Evolutionary conservation across 768 basidiomycete species (phyloP), one percentile per base, ranked within the genome.

Genomic region (Gautieria morchelliformis): DNA sequence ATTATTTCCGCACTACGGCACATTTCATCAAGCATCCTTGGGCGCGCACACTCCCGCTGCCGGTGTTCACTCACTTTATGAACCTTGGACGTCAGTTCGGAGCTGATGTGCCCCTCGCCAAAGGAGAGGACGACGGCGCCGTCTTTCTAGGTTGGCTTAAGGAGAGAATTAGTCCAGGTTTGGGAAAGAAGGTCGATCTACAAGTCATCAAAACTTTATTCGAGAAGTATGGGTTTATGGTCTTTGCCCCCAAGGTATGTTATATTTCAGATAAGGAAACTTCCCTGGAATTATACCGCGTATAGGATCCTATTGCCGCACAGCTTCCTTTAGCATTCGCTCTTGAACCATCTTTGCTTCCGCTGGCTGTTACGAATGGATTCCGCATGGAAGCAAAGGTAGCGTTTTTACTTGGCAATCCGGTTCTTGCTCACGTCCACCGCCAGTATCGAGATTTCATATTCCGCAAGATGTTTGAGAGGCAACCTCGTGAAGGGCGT

Each of bases 371-470:
- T 39, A 74, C 75, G 24, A 90, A 89, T 69, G 87, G 87, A 14
- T 89, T 90, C 67, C 71, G 71, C 40, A 85, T 90, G 85, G 87
- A 90, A 64, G 77, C 78, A 67, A 87, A 87, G 75, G 87, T 83
- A n/a, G 69, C 56, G 67, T 61, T 37, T 37, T 22, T 42, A 30
- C 45, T 32, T 11, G 19, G 27, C 45, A 35, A 59, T 30, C 54
- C 54, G 47, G 42, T 56, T 20, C 53, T 22, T 39, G 47, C 58
- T 60, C 30, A 39, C 42, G 30, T 35, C 58, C 11, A 3, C 33
- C 55, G n/a, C 35, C 60, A 89, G 86, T 87, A 89, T 67, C 85
- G 87, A 47, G 83, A 89, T 65, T 90, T 89, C 63, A 82, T 90
- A n/a, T 89, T 90, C 66, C 84, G 88, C 48, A 79, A 81, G 60